Evolutionary conservation across 768 basidiomycete genomes (phyloP), one percentile per base, ranked within the genome.

Genomic region (Collybia mongolica): DNA sequence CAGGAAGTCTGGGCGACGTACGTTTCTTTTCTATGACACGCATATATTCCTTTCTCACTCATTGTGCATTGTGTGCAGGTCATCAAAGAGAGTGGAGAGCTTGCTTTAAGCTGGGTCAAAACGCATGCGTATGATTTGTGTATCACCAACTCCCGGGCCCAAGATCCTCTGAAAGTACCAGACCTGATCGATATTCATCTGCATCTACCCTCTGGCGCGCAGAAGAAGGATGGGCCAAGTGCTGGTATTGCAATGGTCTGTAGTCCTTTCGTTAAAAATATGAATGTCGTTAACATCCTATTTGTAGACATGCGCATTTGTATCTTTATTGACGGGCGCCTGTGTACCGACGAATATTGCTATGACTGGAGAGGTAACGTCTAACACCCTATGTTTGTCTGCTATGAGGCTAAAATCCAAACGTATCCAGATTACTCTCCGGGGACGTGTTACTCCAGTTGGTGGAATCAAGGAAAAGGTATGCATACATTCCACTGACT

Each of bases 81-180:
- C 15, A 93, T 97, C 70, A 88, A 88, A 65, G 94, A 98, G 72
- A 92, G 89, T 53, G 93, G 86, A 6, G 90, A 92, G 62, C 73
- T 98, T 39, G 92, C 92, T 1, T 70, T 97, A 59, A 93, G 90
- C 63, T 97, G 94, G 93, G 91, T 96, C 15, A 92, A 90, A 72
- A 81, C 81, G 15, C 82, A 93, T 58, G 86, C 90, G 6, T 92
- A 88, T 65, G 86, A 88, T 38, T 65, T 93, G 53, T 81, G 86
- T 37, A 82, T 93, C 63, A 92, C 90, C 8, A 80, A 81, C 49
- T 72, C 78, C 26, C 79, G 82, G 42, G 71, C 79, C 29, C 81
- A 88, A 29, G 90, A 93, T 59, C 86, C 90, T 14, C 70, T 96
- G 55, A 86, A 88, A 60, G 74, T 83, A 6, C 84, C 84, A 0